Evolutionary conservation across 768 basidiomycete species (phyloP).

Genomic region (Lactarius tabidus): DNA sequence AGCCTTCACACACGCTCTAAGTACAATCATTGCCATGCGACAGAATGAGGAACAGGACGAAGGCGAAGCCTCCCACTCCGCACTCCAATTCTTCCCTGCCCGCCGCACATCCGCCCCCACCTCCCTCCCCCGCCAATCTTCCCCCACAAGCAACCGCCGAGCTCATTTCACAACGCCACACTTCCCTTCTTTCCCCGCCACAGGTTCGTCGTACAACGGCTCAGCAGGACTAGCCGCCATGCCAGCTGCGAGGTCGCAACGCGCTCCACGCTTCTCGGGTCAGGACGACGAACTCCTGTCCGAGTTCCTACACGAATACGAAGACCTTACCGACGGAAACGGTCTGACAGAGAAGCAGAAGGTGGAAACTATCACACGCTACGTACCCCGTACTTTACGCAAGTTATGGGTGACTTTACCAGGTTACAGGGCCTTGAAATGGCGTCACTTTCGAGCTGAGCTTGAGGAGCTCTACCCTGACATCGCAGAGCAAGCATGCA

Average conservation of each 20-base stretch:
- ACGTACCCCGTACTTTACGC: background rate
- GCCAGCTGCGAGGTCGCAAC: background rate
- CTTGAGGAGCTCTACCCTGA: background rate
- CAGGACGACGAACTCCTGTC: background rate
- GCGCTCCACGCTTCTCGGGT: background rate
- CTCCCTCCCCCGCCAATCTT: too few species aligned
- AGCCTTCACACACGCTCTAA: too few species aligned
- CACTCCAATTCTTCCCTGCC: background rate
- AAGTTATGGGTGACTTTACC: background rate
- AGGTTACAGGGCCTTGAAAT: background rate
- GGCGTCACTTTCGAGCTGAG: background rate
- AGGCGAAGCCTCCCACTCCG: too few species aligned
- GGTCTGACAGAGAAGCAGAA: background rate
- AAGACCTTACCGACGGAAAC: background rate
- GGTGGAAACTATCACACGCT: background rate
- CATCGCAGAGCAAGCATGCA: background rate
- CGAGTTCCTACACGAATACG: background rate
- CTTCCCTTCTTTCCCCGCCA: background rate
- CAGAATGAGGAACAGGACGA: too few species aligned
- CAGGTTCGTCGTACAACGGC: background rate
- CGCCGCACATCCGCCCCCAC: background rate
- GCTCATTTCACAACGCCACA: background rate
- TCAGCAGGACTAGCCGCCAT: background rate
- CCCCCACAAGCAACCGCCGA: background rate
- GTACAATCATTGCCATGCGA: background rate